These are phyloP conservation scores for Trypanosoma lewisi DNA, from an alignment of 208 protist genomes.

Conservation along the genomic window DNA sequence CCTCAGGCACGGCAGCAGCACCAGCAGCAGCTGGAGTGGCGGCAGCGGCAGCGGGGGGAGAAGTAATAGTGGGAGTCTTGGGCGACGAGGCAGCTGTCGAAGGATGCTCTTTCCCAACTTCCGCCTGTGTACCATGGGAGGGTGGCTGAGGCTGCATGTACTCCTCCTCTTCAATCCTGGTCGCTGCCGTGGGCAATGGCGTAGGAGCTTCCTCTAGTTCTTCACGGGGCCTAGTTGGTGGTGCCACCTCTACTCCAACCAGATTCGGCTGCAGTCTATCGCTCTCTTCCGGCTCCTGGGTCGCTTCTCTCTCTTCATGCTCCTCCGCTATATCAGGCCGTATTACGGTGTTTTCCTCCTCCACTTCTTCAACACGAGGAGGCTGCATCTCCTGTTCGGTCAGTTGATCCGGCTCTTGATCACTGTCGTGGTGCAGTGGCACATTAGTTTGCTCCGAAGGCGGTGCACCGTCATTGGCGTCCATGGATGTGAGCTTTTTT, in stretches of 20 bases:
- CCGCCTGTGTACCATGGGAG: slow-evolving; percentile 18
- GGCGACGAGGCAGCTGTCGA: not conserved
- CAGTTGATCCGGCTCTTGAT: not conserved
- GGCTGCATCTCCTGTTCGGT: not conserved
- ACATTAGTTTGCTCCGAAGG: slow-evolving; percentile 3
- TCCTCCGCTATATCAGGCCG: not conserved
- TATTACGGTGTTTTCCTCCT: not conserved
- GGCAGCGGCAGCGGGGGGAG: not conserved
- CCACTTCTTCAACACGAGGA: not conserved
- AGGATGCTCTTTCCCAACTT: slow-evolving; percentile 9
- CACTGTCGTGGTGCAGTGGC: not conserved
- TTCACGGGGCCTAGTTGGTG: not conserved
- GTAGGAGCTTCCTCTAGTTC: slow-evolving; percentile 14
- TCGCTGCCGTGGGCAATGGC: not conserved
- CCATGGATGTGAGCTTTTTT: slow-evolving; percentile 1
- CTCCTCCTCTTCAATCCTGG: slow-evolving; percentile 1
- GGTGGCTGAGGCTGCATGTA: slow-evolving; percentile 9
- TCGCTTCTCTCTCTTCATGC: not conserved
- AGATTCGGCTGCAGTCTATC: slow-evolving; percentile 1
- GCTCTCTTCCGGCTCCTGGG: slow-evolving; percentile 1
- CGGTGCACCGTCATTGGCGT: slow-evolving; percentile 3
- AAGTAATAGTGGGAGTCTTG: not conserved
- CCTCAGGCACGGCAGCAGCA: not conserved
- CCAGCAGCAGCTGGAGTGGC: not conserved
- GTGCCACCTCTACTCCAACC: slow-evolving; percentile 31